These are phyloP conservation scores for Dryadomyces sulphureus DNA, from an alignment of 2,329 filamentous ascomycete species.

Conservation along the genomic window DNA sequence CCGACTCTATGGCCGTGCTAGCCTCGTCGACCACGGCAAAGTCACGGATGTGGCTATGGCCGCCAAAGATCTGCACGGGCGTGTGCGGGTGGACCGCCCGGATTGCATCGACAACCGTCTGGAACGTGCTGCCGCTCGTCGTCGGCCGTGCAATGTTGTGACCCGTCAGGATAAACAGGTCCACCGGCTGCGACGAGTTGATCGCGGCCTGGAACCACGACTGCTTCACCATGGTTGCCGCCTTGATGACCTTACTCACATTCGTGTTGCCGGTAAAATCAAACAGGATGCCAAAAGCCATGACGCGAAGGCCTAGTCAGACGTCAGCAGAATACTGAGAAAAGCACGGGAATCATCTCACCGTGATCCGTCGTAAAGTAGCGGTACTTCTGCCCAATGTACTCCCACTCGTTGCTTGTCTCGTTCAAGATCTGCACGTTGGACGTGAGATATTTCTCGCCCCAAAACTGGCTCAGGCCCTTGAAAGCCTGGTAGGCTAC, in stretches of 20 bases:
- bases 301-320: slow-evolving; percentile 21
- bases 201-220: slow-evolving; percentile 46
- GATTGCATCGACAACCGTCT: slow-evolving; percentile 39
- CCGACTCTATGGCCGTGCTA: slow-evolving; percentile 46
- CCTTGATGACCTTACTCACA: slow-evolving; percentile 43
- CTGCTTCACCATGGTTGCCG: slow-evolving; percentile 34
- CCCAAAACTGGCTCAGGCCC: slow-evolving; percentile 42
- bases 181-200: slow-evolving; percentile 36
- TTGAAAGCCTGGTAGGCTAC: slow-evolving; percentile 47
- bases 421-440: slow-evolving; percentile 28
- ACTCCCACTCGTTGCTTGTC: slow-evolving; percentile 23
- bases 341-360: not conserved
- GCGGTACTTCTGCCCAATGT: slow-evolving; percentile 27
- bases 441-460: slow-evolving; percentile 28
- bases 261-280: slow-evolving; percentile 44
- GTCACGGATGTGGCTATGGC: slow-evolving; percentile 50
- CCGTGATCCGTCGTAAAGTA: slow-evolving; percentile 26
- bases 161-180: slow-evolving; percentile 48
- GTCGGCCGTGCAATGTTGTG: slow-evolving; percentile 43
- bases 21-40: slow-evolving; percentile 48
- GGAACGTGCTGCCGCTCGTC: slow-evolving; percentile 26
- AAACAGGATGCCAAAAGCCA: slow-evolving; percentile 29
- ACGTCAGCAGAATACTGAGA: not conserved
- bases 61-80: slow-evolving; percentile 51
- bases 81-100: slow-evolving; percentile 37